Evolutionary conservation across 768 basidiomycete species (phyloP), one percentile per base, ranked within the genome.

Genomic region (Podaxis sp.): DNA sequence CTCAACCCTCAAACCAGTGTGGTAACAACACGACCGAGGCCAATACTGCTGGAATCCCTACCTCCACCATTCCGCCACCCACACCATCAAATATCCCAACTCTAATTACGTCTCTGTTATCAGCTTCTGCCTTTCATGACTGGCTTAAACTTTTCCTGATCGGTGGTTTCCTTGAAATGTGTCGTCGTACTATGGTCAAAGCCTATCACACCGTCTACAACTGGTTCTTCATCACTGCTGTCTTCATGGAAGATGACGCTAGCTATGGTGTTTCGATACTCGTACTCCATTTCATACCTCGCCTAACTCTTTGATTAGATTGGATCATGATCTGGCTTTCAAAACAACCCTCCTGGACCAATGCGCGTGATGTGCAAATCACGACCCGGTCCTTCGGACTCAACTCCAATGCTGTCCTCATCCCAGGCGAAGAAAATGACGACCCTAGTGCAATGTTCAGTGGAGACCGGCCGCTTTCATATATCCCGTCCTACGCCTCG

Each of bases 291-390:
- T 30, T 30, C 6, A 40, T 40, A 40, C 38, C 11, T 40, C 38
- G 11, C n/a, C 15, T 17, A 48, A 41, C 4, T 33, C 37, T 28
- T 30, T 52, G 46, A 38, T 26, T 62, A 90, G 88, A 81, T 41
- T 91, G 90, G 90, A 78, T 91, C 68, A 81, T 89, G 80, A 73
- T 80, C 46, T 91, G 89, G 89, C 72, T 91, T 0, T 84, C 87
- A 5, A 78, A 79, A 55, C 84, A 85, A 46, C 80, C 85, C 20
- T 75, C 81, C n/a, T 90, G 86, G 86, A 73, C 80, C 55, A 64
- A 72, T 40, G 80, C 84, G 5, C 81, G 86, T 6, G 79, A 82
- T 62, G 76, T 88, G 26, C 73, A 84, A 48, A 75, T 88, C 41
- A 81, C 76, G 66, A 87, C 85, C 5, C 67, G 46, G 24, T 68